Evolutionary conservation across 164 flowering plant genomes (phyloP).

Genomic region (Cinnamomum micranthum): DNA sequence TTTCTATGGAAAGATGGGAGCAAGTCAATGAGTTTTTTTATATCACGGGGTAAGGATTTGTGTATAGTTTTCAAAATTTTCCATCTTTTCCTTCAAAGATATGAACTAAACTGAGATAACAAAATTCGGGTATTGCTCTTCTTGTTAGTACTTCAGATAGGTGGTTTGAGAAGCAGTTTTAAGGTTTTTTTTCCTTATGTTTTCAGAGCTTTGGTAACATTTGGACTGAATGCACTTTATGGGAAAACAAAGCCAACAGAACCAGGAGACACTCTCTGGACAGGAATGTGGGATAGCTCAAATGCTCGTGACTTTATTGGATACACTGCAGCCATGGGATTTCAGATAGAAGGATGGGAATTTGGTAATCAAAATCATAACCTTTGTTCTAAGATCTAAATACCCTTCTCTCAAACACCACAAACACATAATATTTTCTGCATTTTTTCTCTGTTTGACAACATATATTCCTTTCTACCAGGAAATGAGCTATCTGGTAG

Average conservation of each 20-base stretch:
- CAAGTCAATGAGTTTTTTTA: slow-evolving; percentile 33
- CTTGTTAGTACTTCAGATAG: too few relatives aligned
- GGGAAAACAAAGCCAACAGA: slow-evolving; percentile 30
- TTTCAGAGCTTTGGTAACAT: slow-evolving; percentile 51
- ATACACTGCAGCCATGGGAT: slow-evolving; percentile 48
- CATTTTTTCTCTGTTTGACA: background rate
- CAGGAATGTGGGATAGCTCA: slow-evolving; percentile 46
- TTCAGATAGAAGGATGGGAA: slow-evolving; percentile 57
- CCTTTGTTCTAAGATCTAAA: background rate
- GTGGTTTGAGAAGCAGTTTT: too few relatives aligned
- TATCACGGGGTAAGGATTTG: slow-evolving; percentile 26
- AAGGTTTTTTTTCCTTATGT: background rate
- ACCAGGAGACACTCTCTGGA: slow-evolving; percentile 17
- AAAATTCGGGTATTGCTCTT: too few relatives aligned
- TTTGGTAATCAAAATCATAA: slow-evolving; percentile 38
- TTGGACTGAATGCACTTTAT: slow-evolving; percentile 61
- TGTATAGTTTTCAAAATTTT: background rate
- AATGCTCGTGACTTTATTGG: slow-evolving; percentile 51
- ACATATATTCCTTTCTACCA: slow-evolving; percentile 5
- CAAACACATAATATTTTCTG: too few relatives aligned
- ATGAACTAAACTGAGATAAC: too few relatives aligned
- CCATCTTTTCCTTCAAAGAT: too few relatives aligned
- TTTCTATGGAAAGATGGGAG: slow-evolving; percentile 68
- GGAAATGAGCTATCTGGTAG: slow-evolving; percentile 63
- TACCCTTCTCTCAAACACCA: background rate